Percentiles rank a stretch among this genome's conserved stretches.
These are phyloP conservation scores for Rhodotorula sp. DNA, from an alignment of 1,284 basidiomycete genomes.

Conservation along the genomic window DNA sequence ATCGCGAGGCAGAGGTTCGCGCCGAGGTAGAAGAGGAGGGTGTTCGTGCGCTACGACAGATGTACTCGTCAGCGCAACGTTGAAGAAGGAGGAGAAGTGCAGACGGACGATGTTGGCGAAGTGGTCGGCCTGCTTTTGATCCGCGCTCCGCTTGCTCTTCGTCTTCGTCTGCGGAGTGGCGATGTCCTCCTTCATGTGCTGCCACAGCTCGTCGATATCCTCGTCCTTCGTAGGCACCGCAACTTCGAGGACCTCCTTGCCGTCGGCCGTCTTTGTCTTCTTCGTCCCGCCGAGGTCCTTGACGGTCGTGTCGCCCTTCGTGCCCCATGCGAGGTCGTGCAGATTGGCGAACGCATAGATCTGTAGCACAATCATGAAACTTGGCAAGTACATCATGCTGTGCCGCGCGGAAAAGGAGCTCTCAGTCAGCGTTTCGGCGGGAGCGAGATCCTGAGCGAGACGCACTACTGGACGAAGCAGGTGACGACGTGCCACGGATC, in stretches of 20 bases:
- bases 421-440: background rate
- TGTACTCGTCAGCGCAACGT: no score
- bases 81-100: background rate
- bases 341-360: constrained; percentile 41
- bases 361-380: constrained; percentile 29
- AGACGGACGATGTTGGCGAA: constrained; percentile 58
- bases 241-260: constrained; percentile 80
- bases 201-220: constrained; percentile 75
- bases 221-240: constrained; percentile 71
- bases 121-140: constrained; percentile 79
- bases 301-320: constrained; percentile 74
- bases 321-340: constrained; percentile 59
- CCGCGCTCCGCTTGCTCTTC: constrained; percentile 78
- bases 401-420: background rate
- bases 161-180: constrained; percentile 63
- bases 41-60: constrained; percentile 58
- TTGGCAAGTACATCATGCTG: constrained; percentile 32
- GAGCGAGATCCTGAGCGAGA: background rate
- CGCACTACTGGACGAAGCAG: constrained; percentile 62
- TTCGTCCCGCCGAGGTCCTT: constrained; percentile 86
- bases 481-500: constrained; percentile 96
- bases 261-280: constrained; percentile 77
- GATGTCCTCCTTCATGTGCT: constrained; percentile 60
- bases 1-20: constrained; percentile 81
- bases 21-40: constrained; percentile 79